Base-by-base conservation (phyloP, 176 grass and related monocot genomes). In the Saccharum officinarum region DNA sequence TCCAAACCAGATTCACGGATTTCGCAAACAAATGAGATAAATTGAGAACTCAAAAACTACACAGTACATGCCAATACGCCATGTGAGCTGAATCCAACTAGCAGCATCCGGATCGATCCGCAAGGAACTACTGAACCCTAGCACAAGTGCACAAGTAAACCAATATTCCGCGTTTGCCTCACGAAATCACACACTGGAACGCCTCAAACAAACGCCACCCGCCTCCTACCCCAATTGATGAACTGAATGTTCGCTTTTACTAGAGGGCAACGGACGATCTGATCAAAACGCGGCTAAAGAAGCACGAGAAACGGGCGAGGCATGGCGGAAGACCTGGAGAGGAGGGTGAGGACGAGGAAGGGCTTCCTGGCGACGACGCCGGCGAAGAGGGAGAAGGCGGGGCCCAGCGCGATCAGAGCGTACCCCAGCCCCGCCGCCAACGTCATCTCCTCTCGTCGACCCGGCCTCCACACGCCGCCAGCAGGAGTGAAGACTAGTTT, bases 261-360 rank as follows among this genome's bases (percentile, higher is more conserved):
- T 5, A 49, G 23, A 10, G 13, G 13, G 36, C 46, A 38, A 40
- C 63, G 49, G 28, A 61, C 8, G 54, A 41, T 64, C 70, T 50
- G 80, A 74, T 15, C 20, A n/a, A 37, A 49, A 77, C 1, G 68
- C 34, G 45, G 34, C 10, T 5, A 20, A 37, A 66, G 39, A 22
- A 15, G 36, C 44, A 66, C 3, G 15, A 67, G 23, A 49, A 47
- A 77, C 6, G 25, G 73, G 16, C 49, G 76, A 64, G 65, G 25
- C 6, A 33, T 1, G 15, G 15, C 50, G 60, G 49, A 34, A 38
- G 47, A 97, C 95, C 95, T 95, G 86, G 93, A 85, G 84, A 95
- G 93, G 84, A 98, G 89, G 70, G 91, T 93, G 80, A 98, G 93
- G 80, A 98, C 89, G 79, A 98, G 88, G 91, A 95, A 98, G 77